These are phyloP conservation scores for Metarhizium guizhouense DNA, from an alignment of 2,329 filamentous ascomycete genomes.

Conservation along the genomic window DNA sequence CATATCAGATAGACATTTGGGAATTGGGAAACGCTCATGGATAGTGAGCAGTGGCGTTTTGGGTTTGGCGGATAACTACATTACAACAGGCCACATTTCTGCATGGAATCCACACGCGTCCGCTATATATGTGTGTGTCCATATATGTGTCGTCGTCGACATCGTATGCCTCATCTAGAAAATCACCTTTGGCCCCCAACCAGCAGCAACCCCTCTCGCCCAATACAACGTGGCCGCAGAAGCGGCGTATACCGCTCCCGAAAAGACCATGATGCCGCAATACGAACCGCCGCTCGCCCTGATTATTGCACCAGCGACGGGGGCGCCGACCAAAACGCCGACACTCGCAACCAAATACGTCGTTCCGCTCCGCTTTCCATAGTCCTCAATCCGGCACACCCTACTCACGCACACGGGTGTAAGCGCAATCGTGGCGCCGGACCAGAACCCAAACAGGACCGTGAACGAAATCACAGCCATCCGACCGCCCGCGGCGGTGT, in stretches of 20 bases:
- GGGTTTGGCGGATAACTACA: background rate
- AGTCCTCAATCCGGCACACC: constrained; percentile 58
- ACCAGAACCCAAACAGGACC: constrained; percentile 60
- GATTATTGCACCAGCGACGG: constrained; percentile 47
- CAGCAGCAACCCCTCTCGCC: constrained; percentile 5
- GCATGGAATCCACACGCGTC: background rate
- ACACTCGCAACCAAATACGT: constrained; percentile 61
- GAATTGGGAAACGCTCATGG: background rate
- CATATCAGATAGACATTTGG: background rate
- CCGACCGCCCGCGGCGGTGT: constrained; percentile 17
- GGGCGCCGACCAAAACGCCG: constrained; percentile 45
- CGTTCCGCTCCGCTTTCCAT: constrained; percentile 61
- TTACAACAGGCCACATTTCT: background rate
- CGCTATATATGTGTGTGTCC: background rate
- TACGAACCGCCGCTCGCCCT: constrained; percentile 16
- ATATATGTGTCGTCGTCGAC: background rate
- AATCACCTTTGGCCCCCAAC: constrained; percentile 4
- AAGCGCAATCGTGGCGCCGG: constrained; percentile 59
- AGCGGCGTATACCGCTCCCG: constrained; percentile 5
- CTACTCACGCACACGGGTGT: constrained; percentile 66
- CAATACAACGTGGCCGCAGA: constrained; percentile 4
- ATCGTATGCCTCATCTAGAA: constrained; percentile 1
- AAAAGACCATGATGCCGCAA: constrained; percentile 7
- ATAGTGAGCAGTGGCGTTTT: background rate
- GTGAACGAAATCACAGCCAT: constrained; percentile 51